Evolutionary conservation across 1,139 yeast genomes (phyloP).

Genomic region (Candida smagusa): DNA sequence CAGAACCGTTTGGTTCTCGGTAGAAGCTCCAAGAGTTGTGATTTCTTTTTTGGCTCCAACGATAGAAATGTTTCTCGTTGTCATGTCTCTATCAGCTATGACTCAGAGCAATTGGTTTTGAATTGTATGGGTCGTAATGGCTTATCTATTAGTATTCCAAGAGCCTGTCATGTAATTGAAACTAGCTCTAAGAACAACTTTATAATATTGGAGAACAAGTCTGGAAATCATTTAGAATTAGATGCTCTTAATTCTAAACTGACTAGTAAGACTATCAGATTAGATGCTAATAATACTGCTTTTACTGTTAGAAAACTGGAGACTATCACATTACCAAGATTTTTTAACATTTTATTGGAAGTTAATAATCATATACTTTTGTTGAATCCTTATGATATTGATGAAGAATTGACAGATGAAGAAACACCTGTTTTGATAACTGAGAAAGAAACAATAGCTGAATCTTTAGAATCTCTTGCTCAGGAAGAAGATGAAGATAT

Average conservation of each 20-base stretch:
- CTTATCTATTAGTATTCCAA: slow-evolving; percentile 58
- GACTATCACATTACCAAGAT: slow-evolving; percentile 50
- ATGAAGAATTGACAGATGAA: slow-evolving; percentile 43
- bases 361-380: slow-evolving; percentile 58
- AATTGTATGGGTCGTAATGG: slow-evolving; percentile 75
- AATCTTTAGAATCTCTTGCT: no score
- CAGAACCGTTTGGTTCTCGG: slow-evolving; percentile 45
- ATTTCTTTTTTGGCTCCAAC: slow-evolving; percentile 49
- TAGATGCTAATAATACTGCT: slow-evolving; percentile 50
- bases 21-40: slow-evolving; percentile 62
- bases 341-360: slow-evolving; percentile 57
- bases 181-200: slow-evolving; percentile 27
- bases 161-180: slow-evolving; percentile 34
- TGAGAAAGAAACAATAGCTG: not conserved
- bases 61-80: slow-evolving; percentile 67
- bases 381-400: slow-evolving; percentile 47
- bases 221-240: slow-evolving; percentile 18
- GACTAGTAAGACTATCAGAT: slow-evolving; percentile 35
- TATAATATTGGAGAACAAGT: slow-evolving; percentile 29
- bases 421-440: slow-evolving; percentile 27
- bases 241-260: slow-evolving; percentile 12
- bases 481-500: no score
- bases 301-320: slow-evolving; percentile 56
- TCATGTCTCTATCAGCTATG: slow-evolving; percentile 46
- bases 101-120: slow-evolving; percentile 29